These are phyloP conservation scores for Gentiana macrophylla DNA, from an alignment of 257 asterid species.

Conservation along the genomic window DNA sequence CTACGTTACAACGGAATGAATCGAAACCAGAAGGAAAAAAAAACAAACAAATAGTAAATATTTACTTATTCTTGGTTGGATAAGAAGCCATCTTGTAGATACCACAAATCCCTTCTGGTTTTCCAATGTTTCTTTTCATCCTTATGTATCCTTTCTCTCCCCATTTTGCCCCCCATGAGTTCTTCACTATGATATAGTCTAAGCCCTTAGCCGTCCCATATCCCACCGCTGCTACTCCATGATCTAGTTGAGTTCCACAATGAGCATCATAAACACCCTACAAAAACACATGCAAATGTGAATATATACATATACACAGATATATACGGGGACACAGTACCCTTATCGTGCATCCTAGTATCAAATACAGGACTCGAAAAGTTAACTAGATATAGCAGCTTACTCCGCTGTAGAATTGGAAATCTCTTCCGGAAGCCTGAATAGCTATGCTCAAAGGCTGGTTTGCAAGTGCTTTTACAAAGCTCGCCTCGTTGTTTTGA, in stretches of 20 bases:
- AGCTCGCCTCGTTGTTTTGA: conserved; percentile 42
- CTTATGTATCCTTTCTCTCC: conserved; percentile 59
- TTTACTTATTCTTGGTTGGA: conserved; percentile 39
- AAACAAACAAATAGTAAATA: too few species aligned
- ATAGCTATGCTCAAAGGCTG: conserved; percentile 78
- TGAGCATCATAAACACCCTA: conserved; percentile 65
- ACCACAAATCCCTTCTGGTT: conserved; percentile 48
- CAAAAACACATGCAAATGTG: not conserved
- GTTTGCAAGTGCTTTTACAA: conserved; percentile 57
- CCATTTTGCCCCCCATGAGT: conserved; percentile 67
- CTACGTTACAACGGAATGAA: too few species aligned
- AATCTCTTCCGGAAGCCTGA: conserved; percentile 63
- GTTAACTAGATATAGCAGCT: not conserved
- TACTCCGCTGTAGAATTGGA: conserved; percentile 72
- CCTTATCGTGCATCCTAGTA: too few species aligned
- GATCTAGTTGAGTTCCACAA: conserved; percentile 32
- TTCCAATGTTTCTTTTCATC: conserved; percentile 53
- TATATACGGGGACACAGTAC: too few species aligned
- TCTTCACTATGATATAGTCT: conserved; percentile 44
- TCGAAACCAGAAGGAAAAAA: too few species aligned
- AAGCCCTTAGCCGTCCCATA: conserved; percentile 13
- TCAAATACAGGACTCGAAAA: not conserved
- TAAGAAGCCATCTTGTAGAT: conserved; percentile 51
- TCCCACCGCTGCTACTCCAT: conserved; percentile 22
- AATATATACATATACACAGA: too few species aligned